These are phyloP conservation scores for Phytophthora hibernalis DNA, from an alignment of 352 stramenopile genomes.

Conservation along the genomic window DNA sequence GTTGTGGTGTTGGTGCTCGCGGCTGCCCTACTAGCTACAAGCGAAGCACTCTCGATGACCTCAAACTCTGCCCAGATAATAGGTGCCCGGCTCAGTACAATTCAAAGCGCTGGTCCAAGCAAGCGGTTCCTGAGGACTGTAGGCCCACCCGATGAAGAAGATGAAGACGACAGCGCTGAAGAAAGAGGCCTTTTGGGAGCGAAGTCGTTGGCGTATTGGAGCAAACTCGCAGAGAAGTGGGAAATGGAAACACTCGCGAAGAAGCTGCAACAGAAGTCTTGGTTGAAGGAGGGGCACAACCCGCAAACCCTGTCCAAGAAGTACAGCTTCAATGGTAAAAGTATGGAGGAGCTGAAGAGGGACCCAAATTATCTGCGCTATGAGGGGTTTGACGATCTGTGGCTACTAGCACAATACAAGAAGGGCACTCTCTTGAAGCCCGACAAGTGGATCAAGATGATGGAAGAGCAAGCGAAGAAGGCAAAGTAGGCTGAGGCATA, in stretches of 20 bases:
- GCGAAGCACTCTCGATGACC: background rate
- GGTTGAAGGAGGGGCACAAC: background rate
- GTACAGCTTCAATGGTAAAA: constrained; percentile 5
- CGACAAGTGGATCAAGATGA: background rate
- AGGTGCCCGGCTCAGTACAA: background rate
- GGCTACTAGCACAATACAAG: constrained; percentile 14
- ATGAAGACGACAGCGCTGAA: background rate
- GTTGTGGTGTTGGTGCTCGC: background rate
- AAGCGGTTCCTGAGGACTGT: background rate
- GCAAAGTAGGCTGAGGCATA: constrained; percentile 3
- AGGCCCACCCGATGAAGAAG: background rate
- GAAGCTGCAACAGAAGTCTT: constrained; percentile 16
- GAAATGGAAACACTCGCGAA: background rate
- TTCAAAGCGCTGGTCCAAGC: background rate
- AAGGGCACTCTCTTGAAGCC: background rate
- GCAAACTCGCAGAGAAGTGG: constrained; percentile 6
- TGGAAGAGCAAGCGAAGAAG: constrained; percentile 11
- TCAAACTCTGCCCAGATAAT: background rate
- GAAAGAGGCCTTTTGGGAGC: background rate
- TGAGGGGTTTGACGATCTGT: constrained; percentile 16
- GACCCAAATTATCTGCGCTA: constrained; percentile 10
- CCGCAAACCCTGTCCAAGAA: background rate
- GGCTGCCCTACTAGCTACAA: background rate
- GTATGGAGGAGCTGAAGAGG: background rate
- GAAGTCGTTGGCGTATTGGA: constrained; percentile 1